Conservation (phyloP, 495 filamentous ascomycete genomes). For the Rhypophila decipiens region DNA sequence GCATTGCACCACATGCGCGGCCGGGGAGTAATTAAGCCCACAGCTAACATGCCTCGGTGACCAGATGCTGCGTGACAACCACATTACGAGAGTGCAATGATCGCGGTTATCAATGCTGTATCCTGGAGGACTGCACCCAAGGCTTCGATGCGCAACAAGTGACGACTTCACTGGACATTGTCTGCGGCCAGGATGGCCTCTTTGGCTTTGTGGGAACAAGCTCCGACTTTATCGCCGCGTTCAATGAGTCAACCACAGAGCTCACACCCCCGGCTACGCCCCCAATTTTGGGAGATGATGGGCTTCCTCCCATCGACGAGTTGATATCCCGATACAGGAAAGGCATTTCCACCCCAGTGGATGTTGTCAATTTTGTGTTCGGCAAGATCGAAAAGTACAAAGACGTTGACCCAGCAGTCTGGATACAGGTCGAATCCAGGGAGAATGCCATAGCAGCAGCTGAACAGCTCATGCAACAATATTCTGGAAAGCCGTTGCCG, state of each 20-base stretch:
- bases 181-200: constrained; percentile 30
- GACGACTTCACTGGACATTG: constrained; percentile 29
- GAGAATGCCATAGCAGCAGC: constrained; percentile 38
- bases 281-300: constrained; percentile 15
- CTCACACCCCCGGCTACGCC: constrained; percentile 29
- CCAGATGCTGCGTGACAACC: constrained; percentile 54
- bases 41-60: too few relatives aligned
- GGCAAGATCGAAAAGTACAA: constrained; percentile 41
- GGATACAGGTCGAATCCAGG: constrained; percentile 42
- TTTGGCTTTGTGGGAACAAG: constrained; percentile 44
- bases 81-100: constrained; percentile 69
- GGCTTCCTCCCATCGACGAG: constrained; percentile 25
- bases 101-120: constrained; percentile 65
- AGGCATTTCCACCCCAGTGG: constrained; percentile 21
- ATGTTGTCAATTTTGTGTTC: constrained; percentile 32
- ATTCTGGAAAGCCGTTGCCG: constrained; percentile 42
- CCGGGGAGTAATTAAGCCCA: too few relatives aligned
- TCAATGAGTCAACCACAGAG: constrained; percentile 18
- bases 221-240: constrained; percentile 27
- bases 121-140: constrained; percentile 34
- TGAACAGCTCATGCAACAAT: constrained; percentile 34
- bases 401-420: constrained; percentile 44
- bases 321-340: constrained; percentile 30
- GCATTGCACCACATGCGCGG: too few relatives aligned
- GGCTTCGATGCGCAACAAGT: constrained; percentile 31